phyloP scores from a whole-genome alignment of 805 yeast genomes.

The Saturnispora silvae region DNA sequence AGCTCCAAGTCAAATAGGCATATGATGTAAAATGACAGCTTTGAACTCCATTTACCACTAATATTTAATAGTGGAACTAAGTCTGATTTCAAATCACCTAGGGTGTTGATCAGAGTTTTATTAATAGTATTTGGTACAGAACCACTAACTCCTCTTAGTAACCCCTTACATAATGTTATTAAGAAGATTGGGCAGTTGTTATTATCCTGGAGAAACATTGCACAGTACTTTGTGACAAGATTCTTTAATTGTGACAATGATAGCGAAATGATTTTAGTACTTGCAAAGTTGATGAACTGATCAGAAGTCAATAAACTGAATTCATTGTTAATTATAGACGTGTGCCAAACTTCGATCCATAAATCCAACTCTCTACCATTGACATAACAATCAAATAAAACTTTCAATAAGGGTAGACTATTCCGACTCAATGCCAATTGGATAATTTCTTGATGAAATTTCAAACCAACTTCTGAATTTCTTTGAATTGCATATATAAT shows the following conservation, averaged over 20 bases:
- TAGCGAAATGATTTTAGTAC: conserved; percentile 32
- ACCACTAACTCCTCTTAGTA: conserved; percentile 24
- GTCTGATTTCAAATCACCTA: conserved; percentile 11
- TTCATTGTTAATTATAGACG: conserved; percentile 10
- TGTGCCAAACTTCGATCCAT: conserved; percentile 40
- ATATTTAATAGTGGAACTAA: conserved; percentile 19
- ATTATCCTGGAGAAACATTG: conserved; percentile 8
- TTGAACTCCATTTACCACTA: conserved; percentile 28
- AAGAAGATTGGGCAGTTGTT: conserved; percentile 13
- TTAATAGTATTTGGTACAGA: conserved; percentile 22
- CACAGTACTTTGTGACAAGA: conserved; percentile 18
- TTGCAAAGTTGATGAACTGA: conserved; percentile 27
- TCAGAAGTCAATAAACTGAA: conserved; percentile 13
- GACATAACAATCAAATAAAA: conserved; percentile 31
- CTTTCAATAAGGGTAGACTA: conserved; percentile 5
- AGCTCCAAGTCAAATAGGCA: conserved; percentile 35
- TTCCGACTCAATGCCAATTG: conserved; percentile 3
- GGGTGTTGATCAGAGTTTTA: conserved; percentile 13
- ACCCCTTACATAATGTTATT: conserved; percentile 31
- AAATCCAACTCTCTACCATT: conserved; percentile 47
- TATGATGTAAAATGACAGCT: conserved; percentile 35
- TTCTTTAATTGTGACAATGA: conserved; percentile 36
- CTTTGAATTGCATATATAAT: conserved; percentile 38
- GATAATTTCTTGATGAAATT: conserved; percentile 29
- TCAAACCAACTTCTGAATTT: conserved; percentile 50